These are phyloP conservation scores for Peltaster fructicola DNA, from an alignment of 2,329 filamentous ascomycete genomes.

Conservation along the genomic window DNA sequence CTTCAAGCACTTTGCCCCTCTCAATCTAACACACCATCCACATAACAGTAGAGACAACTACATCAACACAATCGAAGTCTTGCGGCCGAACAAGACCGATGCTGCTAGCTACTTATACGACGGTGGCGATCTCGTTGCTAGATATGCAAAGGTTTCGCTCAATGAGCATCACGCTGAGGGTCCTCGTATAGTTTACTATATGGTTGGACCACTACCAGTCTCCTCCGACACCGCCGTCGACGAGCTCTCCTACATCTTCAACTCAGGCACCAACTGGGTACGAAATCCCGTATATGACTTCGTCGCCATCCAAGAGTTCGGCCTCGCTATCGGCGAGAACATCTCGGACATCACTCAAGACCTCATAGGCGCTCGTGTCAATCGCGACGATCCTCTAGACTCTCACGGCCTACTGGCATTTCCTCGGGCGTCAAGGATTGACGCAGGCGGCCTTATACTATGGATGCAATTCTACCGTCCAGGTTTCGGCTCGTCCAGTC, in stretches of 20 bases:
- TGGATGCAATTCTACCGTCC: conserved; percentile 33
- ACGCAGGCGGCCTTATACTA: conserved; percentile 25
- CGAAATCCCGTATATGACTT: conserved; percentile 14
- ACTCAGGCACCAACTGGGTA: conserved; percentile 21
- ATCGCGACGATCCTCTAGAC: conserved; percentile 23
- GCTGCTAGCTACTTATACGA: conserved; percentile 28
- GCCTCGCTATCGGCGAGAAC: conserved; percentile 14
- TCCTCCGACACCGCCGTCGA: conserved; percentile 20
- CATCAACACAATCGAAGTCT: conserved; percentile 20
- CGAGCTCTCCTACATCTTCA: conserved; percentile 27
- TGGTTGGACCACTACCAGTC: conserved; percentile 34
- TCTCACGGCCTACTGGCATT: conserved; percentile 17
- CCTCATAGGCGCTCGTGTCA: conserved; percentile 24
- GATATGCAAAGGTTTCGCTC: conserved; percentile 30
- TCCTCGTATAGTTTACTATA: conserved; percentile 25
- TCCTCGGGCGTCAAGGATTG: conserved; percentile 25
- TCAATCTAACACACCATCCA: conserved; percentile 12
- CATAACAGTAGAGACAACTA: conserved; percentile 12
- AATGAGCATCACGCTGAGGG: conserved; percentile 23
- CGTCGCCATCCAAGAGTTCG: conserved; percentile 9
- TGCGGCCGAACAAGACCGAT: conserved; percentile 34
- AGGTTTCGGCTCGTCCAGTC: conserved; percentile 23
- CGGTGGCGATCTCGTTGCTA: conserved; percentile 18
- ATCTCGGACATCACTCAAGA: conserved; percentile 28
- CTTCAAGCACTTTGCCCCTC: conserved; percentile 15